Conservation (phyloP, 2,329 filamentous ascomycete genomes). For the Diaporthe nobilis region DNA sequence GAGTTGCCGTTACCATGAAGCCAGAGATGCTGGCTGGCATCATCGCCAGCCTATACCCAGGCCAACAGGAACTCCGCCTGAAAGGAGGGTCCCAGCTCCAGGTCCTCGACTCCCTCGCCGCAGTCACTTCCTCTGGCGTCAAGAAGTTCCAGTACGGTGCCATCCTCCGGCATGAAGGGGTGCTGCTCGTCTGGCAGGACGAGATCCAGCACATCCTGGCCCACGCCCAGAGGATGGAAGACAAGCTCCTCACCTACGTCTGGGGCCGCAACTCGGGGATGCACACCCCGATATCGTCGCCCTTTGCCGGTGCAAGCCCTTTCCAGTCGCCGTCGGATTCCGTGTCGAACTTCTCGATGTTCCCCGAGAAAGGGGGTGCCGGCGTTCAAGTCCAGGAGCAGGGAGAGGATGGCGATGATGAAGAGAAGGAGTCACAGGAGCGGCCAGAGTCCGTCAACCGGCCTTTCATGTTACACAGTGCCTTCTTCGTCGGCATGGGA, state of each 20-base stretch:
- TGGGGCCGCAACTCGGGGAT: conserved; percentile 45
- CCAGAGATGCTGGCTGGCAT: conserved; percentile 62
- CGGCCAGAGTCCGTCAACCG: conserved; percentile 57
- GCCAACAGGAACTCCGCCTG: conserved; percentile 59
- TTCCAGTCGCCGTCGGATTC: conserved; percentile 43
- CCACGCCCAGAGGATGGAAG: conserved; percentile 53
- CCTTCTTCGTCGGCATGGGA: conserved; percentile 56
- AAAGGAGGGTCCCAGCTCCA: conserved; percentile 60
- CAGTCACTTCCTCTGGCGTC: conserved; percentile 54
- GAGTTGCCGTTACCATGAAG: conserved; percentile 64
- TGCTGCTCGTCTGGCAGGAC: conserved; percentile 61
- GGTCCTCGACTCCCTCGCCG: conserved; percentile 59
- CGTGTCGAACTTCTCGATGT: conserved; percentile 41
- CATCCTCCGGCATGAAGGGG: conserved; percentile 56
- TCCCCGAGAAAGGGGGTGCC: conserved; percentile 42
- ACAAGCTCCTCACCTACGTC: conserved; percentile 52
- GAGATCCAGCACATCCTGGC: conserved; percentile 56
- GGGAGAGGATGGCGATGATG: conserved; percentile 44
- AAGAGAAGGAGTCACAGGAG: conserved; percentile 47
- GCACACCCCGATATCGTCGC: conserved; percentile 36
- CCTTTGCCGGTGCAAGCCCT: conserved; percentile 40
- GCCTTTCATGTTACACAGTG: conserved; percentile 54
- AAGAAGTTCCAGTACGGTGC: conserved; percentile 60
- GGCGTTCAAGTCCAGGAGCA: conserved; percentile 38
- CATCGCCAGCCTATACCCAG: conserved; percentile 55